Evolutionary conservation across 495 filamentous ascomycete genomes (phyloP), one percentile per base, ranked within the genome.

Genomic region (Xylaria intraflava): DNA sequence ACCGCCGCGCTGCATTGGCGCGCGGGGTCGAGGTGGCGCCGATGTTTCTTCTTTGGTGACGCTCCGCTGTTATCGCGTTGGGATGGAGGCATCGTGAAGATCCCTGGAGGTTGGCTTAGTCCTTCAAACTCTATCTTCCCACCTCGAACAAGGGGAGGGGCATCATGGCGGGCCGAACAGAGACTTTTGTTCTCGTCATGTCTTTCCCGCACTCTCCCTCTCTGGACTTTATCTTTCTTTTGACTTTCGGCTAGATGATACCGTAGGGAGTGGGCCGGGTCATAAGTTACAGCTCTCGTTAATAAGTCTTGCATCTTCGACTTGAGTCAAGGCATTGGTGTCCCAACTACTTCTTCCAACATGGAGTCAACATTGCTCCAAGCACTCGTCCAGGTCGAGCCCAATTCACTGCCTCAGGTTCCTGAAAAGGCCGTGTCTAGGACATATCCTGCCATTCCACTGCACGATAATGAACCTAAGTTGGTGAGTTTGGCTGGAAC

Each of bases 361-460:
- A 68, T 68, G 62, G 63, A 59, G 30, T 31, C 65, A 11, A 52
- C 60, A 2, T 26, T 68, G 24, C 49, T 68, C 12, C 42, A 53
- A 26, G 58, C 58, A 7, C 60, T 68, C 41, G 57, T 68, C 33
- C 58, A 62, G 38, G 57, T 68, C 49, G 65, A 68, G 57, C 61
- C 62, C 22, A 55, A 56, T 52, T 51, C 60, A 19, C 46, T 42
- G 24, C 44, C 48, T 4, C 58, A 53, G 16, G 62, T 67, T 6
- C 74, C 74, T 8, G 42, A 64, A 54, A 69, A 60, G 46, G 69
- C 62, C 31, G 54, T 69, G 1, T 63, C 68, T 1, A 57, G 69
- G 52, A 70, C 62, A 0, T 71, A 75, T 39, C 70, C 69, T 14
- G 70, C 69, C 22, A 67, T 67, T 19, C 70, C 68, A 17, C 60